These are phyloP conservation scores for Coemansia sp. DNA, from an alignment of 192 early-diverging fungal species.

Conservation along the genomic window DNA sequence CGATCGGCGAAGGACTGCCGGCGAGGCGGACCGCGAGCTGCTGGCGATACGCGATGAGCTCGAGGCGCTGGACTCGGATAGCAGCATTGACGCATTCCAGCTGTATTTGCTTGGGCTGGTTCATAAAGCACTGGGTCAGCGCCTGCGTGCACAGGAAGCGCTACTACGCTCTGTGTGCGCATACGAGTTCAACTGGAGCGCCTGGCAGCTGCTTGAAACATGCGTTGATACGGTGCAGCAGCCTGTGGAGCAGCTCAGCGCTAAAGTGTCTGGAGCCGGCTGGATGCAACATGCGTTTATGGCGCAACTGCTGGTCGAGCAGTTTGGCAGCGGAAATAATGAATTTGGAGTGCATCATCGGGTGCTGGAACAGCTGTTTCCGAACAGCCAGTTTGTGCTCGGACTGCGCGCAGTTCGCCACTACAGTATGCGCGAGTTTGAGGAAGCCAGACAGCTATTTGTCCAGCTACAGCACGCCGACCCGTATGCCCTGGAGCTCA, in stretches of 20 bases:
- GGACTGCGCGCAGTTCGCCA: conserved; percentile 62
- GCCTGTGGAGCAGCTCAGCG: conserved; percentile 20
- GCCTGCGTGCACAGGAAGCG: conserved; percentile 50
- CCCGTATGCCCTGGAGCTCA: conserved; percentile 77
- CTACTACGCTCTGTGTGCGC: conserved; percentile 65
- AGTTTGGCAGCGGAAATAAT: conserved; percentile 32
- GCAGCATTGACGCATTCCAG: conserved; percentile 35
- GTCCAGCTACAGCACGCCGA: conserved; percentile 66
- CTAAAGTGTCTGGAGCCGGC: conserved; percentile 17
- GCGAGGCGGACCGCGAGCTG: conserved; percentile 22
- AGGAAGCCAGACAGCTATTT: conserved; percentile 68
- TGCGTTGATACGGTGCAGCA: conserved; percentile 46
- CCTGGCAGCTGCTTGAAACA: conserved; percentile 77
- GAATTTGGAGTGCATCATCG: conserved; percentile 32
- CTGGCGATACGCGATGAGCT: conserved; percentile 43
- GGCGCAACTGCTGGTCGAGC: conserved; percentile 60
- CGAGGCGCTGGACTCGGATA: conserved; percentile 9
- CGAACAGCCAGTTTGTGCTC: conserved; percentile 64
- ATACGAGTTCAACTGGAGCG: conserved; percentile 89
- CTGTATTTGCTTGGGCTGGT: conserved; percentile 39
- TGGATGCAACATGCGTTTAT: conserved; percentile 58
- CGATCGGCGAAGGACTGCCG: conserved; percentile 6
- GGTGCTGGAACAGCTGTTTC: conserved; percentile 58
- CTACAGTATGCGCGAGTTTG: conserved; percentile 70
- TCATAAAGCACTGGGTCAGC: conserved; percentile 30